phyloP scores from a whole-genome alignment of 2,329 filamentous ascomycete species.

The Fusarium coffeatum region DNA sequence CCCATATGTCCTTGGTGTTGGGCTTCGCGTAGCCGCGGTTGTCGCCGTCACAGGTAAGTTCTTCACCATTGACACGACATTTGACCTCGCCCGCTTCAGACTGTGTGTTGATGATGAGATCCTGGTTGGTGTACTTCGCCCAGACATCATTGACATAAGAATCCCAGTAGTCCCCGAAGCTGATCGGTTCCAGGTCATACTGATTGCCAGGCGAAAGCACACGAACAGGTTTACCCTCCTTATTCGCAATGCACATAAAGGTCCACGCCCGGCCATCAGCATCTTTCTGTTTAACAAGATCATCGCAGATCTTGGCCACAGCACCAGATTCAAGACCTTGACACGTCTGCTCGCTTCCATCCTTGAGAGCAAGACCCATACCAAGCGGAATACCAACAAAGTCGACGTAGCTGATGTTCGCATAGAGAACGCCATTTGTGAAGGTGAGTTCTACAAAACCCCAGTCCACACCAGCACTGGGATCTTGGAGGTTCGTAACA shows the following conservation, averaged over 20 bases:
- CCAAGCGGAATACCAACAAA: slow-evolving; percentile 64
- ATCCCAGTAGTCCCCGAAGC: slow-evolving; percentile 58
- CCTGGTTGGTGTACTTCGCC: slow-evolving; percentile 53
- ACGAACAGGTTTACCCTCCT: slow-evolving; percentile 54
- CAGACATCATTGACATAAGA: slow-evolving; percentile 61
- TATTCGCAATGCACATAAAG: slow-evolving; percentile 56
- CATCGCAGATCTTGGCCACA: slow-evolving; percentile 56
- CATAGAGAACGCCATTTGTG: slow-evolving; percentile 55
- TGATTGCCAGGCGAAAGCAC: slow-evolving; percentile 60
- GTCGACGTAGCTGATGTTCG: slow-evolving; percentile 65
- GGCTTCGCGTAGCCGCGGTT: slow-evolving; percentile 59
- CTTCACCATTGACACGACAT: slow-evolving; percentile 53
- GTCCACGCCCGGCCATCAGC: slow-evolving; percentile 58
- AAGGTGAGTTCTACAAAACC: slow-evolving; percentile 63
- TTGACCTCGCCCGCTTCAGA: slow-evolving; percentile 52
- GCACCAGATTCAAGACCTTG: slow-evolving; percentile 54
- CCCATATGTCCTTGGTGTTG: slow-evolving; percentile 60
- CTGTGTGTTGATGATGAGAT: slow-evolving; percentile 60
- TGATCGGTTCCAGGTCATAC: slow-evolving; percentile 49
- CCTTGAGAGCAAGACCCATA: slow-evolving; percentile 56
- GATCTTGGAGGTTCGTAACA: slow-evolving; percentile 56
- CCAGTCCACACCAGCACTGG: slow-evolving; percentile 59
- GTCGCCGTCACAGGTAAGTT: slow-evolving; percentile 57
- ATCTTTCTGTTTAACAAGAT: slow-evolving; percentile 52
- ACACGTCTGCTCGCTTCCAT: slow-evolving; percentile 53